Conservation (phyloP, 2,329 filamentous ascomycete genomes). For the Pseudocercospora fuligena region DNA sequence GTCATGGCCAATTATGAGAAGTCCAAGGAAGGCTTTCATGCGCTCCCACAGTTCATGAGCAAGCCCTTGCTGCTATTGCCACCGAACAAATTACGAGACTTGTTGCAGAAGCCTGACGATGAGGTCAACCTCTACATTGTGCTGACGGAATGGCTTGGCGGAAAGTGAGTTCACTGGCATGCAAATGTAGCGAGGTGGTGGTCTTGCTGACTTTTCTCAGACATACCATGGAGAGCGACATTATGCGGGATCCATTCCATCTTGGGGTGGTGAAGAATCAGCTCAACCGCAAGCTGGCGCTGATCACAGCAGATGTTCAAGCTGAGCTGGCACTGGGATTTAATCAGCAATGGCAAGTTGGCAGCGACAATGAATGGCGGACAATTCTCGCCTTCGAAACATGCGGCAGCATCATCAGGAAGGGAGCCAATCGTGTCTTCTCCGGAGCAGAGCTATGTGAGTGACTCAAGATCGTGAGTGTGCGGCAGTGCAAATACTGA, state of each 20-base stretch:
- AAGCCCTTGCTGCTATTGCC: constrained; percentile 25
- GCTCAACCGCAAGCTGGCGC: constrained; percentile 26
- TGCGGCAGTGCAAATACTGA: neutral
- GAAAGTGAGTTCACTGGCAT: neutral
- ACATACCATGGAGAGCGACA: constrained; percentile 19
- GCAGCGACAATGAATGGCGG: neutral
- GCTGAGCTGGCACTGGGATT: constrained; percentile 25
- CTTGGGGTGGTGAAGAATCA: constrained; percentile 26
- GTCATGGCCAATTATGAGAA: constrained; percentile 22
- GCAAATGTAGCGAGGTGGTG: neutral
- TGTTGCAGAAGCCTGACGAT: constrained; percentile 24
- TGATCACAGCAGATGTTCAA: constrained; percentile 27
- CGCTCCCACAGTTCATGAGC: constrained; percentile 20
- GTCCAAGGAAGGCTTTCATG: constrained; percentile 9
- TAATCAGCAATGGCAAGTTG: constrained; percentile 21
- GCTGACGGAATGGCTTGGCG: constrained; percentile 17
- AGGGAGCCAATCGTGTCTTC: constrained; percentile 30
- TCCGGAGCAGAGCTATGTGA: constrained; percentile 25
- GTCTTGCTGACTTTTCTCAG: neutral
- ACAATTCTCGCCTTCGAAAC: constrained; percentile 16
- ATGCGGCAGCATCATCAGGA: constrained; percentile 25
- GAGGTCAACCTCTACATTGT: constrained; percentile 21
- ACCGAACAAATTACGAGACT: constrained; percentile 18
- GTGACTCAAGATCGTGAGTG: neutral
- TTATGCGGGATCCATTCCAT: constrained; percentile 18